phyloP scores from a whole-genome alignment of 176 grass and related monocot genomes.

The Cenchrus americanus region DNA sequence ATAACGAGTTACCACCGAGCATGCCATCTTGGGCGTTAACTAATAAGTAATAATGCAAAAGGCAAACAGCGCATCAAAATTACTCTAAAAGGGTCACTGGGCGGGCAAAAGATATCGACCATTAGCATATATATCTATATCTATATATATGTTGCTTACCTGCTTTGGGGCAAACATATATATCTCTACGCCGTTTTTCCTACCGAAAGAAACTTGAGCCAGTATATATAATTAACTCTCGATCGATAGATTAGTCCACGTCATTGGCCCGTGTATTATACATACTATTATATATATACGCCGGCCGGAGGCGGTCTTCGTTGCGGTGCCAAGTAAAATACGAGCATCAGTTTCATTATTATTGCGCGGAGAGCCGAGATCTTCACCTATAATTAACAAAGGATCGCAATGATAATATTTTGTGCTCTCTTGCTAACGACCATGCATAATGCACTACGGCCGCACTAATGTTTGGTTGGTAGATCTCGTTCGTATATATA shows the following conservation, averaged over 20 bases:
- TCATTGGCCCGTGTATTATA: neutral
- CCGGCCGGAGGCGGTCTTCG: slow-evolving; percentile 5
- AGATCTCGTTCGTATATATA: neutral
- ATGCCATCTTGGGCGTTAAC: too few relatives aligned
- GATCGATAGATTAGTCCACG: neutral
- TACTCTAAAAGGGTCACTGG: too few relatives aligned
- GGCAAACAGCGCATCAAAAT: too few relatives aligned
- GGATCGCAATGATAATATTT: neutral
- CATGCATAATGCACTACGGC: neutral
- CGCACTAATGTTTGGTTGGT: neutral
- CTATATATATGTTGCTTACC: too few relatives aligned
- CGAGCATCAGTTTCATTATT: slow-evolving; percentile 8
- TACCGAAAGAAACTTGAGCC: neutral
- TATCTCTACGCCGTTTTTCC: neutral
- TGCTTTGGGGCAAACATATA: neutral
- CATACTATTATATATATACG: too few relatives aligned
- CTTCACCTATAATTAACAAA: neutral
- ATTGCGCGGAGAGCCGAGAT: neutral
- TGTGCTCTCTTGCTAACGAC: neutral
- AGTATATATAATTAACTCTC: neutral
- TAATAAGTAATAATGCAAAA: too few relatives aligned
- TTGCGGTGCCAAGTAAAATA: neutral
- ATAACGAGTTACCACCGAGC: too few relatives aligned
- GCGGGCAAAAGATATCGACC: neutral
- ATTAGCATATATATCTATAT: neutral